Percentiles rank a stretch among this genome's conserved stretches.
Conservation (phyloP, 2,329 filamentous ascomycete species). For the Davidsoniella australis region DNA sequence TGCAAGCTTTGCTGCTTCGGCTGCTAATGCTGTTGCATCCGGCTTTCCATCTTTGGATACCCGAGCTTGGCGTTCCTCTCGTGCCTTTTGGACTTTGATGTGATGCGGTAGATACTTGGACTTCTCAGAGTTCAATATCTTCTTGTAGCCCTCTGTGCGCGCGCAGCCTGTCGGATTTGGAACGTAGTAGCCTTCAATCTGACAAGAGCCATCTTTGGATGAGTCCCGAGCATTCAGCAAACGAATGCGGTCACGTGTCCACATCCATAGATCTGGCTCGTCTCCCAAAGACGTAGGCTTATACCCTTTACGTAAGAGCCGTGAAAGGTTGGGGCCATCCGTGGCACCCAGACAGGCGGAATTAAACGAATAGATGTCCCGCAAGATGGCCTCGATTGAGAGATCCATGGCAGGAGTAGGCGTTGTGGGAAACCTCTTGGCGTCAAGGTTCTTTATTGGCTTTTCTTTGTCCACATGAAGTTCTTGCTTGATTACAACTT, state of each 20-base stretch:
- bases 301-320: conserved; percentile 31
- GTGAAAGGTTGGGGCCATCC: conserved; percentile 32
- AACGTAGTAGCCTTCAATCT: conserved; percentile 57
- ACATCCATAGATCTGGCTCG: conserved; percentile 39
- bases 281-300: conserved; percentile 24
- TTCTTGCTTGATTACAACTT: conserved; percentile 31
- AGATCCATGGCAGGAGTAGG: conserved; percentile 29
- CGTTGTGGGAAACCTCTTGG: conserved; percentile 32
- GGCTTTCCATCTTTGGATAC: conserved; percentile 45
- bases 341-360: conserved; percentile 25
- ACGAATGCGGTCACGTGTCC: conserved; percentile 37
- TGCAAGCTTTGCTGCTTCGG: conserved; percentile 54
- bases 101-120: conserved; percentile 96
- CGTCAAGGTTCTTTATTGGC: conserved; percentile 22
- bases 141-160: conserved; percentile 82
- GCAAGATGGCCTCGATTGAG: conserved; percentile 29
- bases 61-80: conserved; percentile 76
- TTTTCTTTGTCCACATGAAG: conserved; percentile 16
- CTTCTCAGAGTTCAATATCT: conserved; percentile 93
- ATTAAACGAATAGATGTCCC: conserved; percentile 22
- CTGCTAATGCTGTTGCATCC: conserved; percentile 46
- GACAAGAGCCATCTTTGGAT: conserved; percentile 1
- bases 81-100: conserved; percentile 82
- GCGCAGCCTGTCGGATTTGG: conserved; percentile 73
- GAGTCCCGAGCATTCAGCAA: conserved; percentile 30